Evolutionary conservation across 306 rosid genomes (phyloP).

Genomic region (Astragalus membranaceus): DNA sequence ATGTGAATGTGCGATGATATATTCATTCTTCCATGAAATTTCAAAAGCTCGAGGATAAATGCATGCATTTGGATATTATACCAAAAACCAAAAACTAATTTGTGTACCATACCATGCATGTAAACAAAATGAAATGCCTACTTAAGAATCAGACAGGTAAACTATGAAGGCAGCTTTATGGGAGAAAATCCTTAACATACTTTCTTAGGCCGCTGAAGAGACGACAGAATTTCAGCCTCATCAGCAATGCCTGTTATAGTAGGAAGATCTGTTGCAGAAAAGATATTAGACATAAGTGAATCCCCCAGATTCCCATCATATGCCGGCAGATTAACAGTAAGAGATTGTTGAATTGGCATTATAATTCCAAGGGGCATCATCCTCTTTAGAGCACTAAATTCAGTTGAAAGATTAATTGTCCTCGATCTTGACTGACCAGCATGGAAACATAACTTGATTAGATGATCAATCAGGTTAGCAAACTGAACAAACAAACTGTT

Average conservation of each 20-base stretch:
- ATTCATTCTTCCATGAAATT: background rate
- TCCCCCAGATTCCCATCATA: constrained; percentile 57
- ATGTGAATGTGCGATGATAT: background rate
- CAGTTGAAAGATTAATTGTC: constrained; percentile 75
- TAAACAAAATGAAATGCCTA: constrained; percentile 1
- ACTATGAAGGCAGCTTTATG: background rate
- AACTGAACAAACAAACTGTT: constrained; percentile 78
- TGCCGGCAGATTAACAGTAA: constrained; percentile 77
- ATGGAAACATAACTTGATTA: constrained; percentile 89
- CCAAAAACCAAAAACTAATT: background rate
- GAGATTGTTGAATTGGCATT: constrained; percentile 90
- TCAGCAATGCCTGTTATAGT: constrained; percentile 84
- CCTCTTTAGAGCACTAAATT: constrained; percentile 89
- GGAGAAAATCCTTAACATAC: constrained; percentile 35
- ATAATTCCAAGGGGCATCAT: constrained; percentile 98
- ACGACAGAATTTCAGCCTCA: constrained; percentile 96
- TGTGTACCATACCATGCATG: constrained; percentile 2
- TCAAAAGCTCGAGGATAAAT: background rate
- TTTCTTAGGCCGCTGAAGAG: constrained; percentile 96
- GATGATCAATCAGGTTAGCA: constrained; percentile 82
- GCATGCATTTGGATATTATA: background rate
- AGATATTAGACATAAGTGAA: constrained; percentile 56
- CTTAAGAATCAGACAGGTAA: constrained; percentile 7
- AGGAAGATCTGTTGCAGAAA: constrained; percentile 81
- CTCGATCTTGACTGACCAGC: constrained; percentile 74